Evolutionary conservation across 1,139 yeast species (phyloP).

Genomic region (Magnusiomyces magnusii): DNA sequence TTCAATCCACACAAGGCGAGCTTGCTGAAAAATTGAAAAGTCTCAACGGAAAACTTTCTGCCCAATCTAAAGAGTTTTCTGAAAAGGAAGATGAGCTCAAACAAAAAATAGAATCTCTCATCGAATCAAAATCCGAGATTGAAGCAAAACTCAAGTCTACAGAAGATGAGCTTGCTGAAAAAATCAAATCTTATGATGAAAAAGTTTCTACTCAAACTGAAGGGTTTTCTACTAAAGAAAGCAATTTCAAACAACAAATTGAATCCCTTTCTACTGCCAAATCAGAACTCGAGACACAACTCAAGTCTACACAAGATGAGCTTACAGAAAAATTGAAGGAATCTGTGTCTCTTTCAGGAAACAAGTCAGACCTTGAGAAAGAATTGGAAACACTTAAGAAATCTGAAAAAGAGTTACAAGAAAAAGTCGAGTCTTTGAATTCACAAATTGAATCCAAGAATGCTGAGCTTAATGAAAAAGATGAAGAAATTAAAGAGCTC

Average conservation of each 20-base stretch:
- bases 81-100: neutral
- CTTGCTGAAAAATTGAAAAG: neutral
- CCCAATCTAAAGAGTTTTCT: neutral
- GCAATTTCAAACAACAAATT: neutral
- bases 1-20: constrained; percentile 3
- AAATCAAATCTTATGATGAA: neutral
- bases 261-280: constrained; percentile 3
- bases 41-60: neutral
- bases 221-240: neutral
- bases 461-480: constrained; percentile 12
- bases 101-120: neutral
- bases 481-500: constrained; percentile 13
- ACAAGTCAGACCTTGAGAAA: constrained; percentile 2
- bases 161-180: neutral
- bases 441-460: constrained; percentile 12
- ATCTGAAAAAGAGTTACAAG: constrained; percentile 8
- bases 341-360: constrained; percentile 4
- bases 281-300: constrained; percentile 5
- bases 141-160: constrained; percentile 6
- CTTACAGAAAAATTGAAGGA: neutral
- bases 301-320: constrained; percentile 1
- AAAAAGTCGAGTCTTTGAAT: constrained; percentile 13
- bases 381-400: constrained; percentile 5
- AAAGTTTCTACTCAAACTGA: neutral
- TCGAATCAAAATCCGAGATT: constrained; percentile 7